Evolutionary conservation across 208 protist species (phyloP), one percentile per base, ranked within the genome.

Genomic region (Leishmania major): DNA sequence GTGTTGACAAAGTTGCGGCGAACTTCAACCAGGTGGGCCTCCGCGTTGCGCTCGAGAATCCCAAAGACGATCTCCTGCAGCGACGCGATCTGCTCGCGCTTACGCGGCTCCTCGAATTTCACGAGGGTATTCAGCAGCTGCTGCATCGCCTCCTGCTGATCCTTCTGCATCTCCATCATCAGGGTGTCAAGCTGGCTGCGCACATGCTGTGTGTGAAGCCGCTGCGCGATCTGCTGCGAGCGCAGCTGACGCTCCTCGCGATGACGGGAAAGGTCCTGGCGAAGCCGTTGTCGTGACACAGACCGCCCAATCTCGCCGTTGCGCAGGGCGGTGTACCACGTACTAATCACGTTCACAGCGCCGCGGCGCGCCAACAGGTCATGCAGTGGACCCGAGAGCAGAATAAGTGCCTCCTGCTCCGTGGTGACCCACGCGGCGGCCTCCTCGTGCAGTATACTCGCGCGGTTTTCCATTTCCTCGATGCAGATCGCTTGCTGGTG

Each of bases 191-290:
- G 78, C 74, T 86, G 78, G 5, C 59, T 64, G 11, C 82, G 82
- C 47, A 86, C 82, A 75, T 82, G 78, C 43, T 82, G 77, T 51
- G 55, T 77, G 66, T 86, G 82, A 19, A 86, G 78, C 22, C 82
- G 77, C 74, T 86, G 82, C 15, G 66, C 35, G 10, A 86, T 71
- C 53, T 79, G 72, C 72, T 79, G 62, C 53, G 43, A 53, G 0
- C 73, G 77, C 59, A 82, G 22, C 51, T 79, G 45, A 13, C 73
- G 70, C 77, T 82, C 82, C 31, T 86, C 74, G 15, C 59, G 78
- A 59, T 86, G 70, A 40, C 74, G 73, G 25, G 72, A 55, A 1
- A 86, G 35, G 40, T 75, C 77, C 28, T 82, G 74, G n/a, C 43
- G 82, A 59, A 82, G 78, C 37, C 69, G 71, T 37, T 70, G 77